phyloP scores from a whole-genome alignment of 139 green algal genomes.

The Chlamydomonas asymmetrica region DNA sequence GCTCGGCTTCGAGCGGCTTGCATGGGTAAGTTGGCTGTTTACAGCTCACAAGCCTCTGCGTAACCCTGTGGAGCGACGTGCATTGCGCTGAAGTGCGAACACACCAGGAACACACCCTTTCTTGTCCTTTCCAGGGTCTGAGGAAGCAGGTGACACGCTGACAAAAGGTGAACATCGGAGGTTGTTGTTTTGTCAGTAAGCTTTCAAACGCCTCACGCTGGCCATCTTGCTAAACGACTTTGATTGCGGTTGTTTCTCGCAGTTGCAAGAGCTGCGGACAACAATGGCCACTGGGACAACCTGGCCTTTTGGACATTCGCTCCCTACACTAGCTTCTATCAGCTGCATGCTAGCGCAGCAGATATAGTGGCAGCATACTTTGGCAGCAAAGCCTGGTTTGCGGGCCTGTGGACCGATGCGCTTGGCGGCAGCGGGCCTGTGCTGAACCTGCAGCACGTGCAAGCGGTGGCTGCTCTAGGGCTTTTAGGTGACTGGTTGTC shows the following conservation, averaged over 20 bases:
- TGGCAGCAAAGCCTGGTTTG: neutral
- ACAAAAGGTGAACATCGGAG: neutral
- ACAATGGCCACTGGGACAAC: conserved; percentile 14
- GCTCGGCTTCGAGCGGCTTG: too few species aligned
- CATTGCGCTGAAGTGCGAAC: neutral
- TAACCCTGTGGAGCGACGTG: neutral
- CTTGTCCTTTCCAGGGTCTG: neutral
- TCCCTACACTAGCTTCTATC: neutral
- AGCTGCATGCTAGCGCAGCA: neutral
- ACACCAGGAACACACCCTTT: neutral
- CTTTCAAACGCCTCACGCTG: neutral
- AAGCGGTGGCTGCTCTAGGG: conserved; percentile 2
- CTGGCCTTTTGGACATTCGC: conserved; percentile 13
- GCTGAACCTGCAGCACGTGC: conserved; percentile 2
- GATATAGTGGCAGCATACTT: neutral
- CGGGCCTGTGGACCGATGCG: neutral
- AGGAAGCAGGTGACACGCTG: neutral
- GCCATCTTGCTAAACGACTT: neutral
- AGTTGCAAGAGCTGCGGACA: neutral
- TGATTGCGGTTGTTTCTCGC: neutral
- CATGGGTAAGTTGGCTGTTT: too few species aligned
- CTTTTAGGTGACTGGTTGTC: conserved; percentile 1
- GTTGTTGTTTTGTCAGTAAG: neutral
- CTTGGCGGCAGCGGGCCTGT: too few species aligned
- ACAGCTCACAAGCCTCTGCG: too few species aligned